A percentile compares a stretch with the other conserved stretches of the same genome.
phyloP scores from a whole-genome alignment of 805 yeast species.

The Myxozyma udenii region DNA sequence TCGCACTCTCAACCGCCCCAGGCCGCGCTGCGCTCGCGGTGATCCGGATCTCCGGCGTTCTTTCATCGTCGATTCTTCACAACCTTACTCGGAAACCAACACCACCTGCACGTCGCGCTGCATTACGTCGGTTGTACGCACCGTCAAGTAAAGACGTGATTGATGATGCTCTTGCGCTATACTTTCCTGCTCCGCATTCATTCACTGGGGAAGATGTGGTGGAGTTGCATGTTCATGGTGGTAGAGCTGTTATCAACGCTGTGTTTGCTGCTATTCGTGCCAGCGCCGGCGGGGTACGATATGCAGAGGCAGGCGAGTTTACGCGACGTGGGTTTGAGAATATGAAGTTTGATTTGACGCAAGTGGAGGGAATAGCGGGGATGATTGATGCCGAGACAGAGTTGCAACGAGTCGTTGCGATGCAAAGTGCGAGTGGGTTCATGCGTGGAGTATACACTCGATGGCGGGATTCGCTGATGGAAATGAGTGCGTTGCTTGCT shows the following conservation, averaged over 20 bases:
- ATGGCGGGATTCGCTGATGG: constrained; percentile 69
- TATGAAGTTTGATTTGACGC: constrained; percentile 79
- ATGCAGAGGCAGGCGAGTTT: constrained; percentile 93
- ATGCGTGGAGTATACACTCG: constrained; percentile 51
- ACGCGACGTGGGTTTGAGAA: constrained; percentile 82
- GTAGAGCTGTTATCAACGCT: constrained; percentile 73
- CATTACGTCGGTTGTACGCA: constrained; percentile 16
- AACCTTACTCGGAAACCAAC: constrained; percentile 11
- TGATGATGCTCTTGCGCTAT: constrained; percentile 74
- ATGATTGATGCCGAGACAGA: constrained; percentile 94
- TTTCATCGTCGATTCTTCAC: constrained; percentile 37
- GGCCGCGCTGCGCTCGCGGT: constrained; percentile 85
- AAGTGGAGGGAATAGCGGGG: constrained; percentile 85
- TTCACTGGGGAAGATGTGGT: constrained; percentile 90
- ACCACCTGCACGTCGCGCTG: constrained; percentile 17
- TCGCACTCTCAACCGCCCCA: constrained; percentile 83
- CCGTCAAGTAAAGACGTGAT: constrained; percentile 35
- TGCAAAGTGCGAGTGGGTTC: constrained; percentile 68
- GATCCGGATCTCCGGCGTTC: constrained; percentile 75
- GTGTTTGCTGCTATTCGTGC: constrained; percentile 59
- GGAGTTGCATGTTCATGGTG: constrained; percentile 93
- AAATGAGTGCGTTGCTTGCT: constrained; percentile 69
- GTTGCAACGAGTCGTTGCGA: constrained; percentile 71
- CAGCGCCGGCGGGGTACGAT: constrained; percentile 46
- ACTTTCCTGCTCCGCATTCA: constrained; percentile 68